A percentile compares a stretch with the other conserved stretches of the same genome.
Evolutionary conservation across 2,329 filamentous ascomycete species (phyloP).

Genomic region (Didymella keratinophila): DNA sequence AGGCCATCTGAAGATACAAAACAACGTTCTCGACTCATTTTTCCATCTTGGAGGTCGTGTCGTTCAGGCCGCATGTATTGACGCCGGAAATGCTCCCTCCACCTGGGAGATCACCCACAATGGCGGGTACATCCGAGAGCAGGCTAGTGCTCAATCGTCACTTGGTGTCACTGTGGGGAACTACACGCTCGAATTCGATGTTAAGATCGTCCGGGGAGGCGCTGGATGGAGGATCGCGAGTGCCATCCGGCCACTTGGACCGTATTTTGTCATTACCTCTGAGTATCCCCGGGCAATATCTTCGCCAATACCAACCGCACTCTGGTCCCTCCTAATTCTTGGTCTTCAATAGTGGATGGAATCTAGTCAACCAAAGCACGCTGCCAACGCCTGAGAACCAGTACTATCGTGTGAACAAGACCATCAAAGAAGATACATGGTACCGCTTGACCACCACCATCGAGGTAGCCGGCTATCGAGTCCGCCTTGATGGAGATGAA

Average conservation of each 20-base stretch:
- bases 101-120: not conserved
- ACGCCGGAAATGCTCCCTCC: not conserved
- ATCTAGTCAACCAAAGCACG: not conserved
- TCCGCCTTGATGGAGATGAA: not conserved
- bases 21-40: not conserved
- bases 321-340: not conserved
- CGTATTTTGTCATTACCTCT: not conserved
- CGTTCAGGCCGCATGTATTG: not conserved
- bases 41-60: not conserved
- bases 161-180: not conserved
- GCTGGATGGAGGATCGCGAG: not conserved
- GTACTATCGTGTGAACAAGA: not conserved
- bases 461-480: not conserved
- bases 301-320: not conserved
- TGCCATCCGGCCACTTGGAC: not conserved
- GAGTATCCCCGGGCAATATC: not conserved
- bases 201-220: not conserved
- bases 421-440: not conserved
- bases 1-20: constrained; percentile 25
- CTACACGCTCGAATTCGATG: not conserved
- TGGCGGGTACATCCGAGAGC: not conserved
- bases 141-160: not conserved
- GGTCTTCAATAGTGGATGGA: not conserved
- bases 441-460: not conserved
- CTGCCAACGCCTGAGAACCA: not conserved